Evolutionary conservation across 176 grass and related monocot genomes (phyloP), one percentile per base, ranked within the genome.

Genomic region (Saccharum officinarum): DNA sequence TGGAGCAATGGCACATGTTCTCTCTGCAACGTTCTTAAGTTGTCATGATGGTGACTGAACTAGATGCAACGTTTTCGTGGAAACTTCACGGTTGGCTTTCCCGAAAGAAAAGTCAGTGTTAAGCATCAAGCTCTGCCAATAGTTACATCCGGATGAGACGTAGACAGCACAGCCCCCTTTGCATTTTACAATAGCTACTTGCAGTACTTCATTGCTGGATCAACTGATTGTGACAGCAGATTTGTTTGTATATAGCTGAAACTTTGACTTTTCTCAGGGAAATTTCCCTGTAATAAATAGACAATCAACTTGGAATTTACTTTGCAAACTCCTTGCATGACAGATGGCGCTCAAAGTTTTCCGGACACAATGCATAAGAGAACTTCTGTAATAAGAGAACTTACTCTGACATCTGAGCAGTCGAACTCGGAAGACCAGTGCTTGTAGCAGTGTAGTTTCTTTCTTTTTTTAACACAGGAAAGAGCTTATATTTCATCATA

Each of bases 41-140:
- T 59, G 80, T 82, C 44, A 71, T 70, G 80, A 71, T 36, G 18
- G 78, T 37, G 64, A 80, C 78, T 50, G 78, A 37, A 80, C 64
- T 80, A 25, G 30, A 80, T 78, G n/a, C 36, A 62, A 15, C 0
- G 10, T 17, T 7, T 78, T 78, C 75, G 11, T 12, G 1, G 64
- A 52, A 80, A 52, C 78, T 69, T 82, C 67, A 40, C 3, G 3
- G 33, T 25, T 80, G 75, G 16, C 55, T 41, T 59, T 20, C 13
- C n/a, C 1, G 7, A 77, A 75, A 61, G 6, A 61, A 40, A 38
- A 78, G 23, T 9, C 34, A 40, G n/a, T 38, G 11, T 31, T 42
- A 28, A 28, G 13, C n/a, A 60, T 25, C 67, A 59, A 60, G 8
- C 2, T n/a, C 3, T 59, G 18, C 22, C 0, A 10, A 59, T 11